phyloP scores from a whole-genome alignment of 768 basidiomycete species.

The Cystofilobasidium bisporidii region DNA sequence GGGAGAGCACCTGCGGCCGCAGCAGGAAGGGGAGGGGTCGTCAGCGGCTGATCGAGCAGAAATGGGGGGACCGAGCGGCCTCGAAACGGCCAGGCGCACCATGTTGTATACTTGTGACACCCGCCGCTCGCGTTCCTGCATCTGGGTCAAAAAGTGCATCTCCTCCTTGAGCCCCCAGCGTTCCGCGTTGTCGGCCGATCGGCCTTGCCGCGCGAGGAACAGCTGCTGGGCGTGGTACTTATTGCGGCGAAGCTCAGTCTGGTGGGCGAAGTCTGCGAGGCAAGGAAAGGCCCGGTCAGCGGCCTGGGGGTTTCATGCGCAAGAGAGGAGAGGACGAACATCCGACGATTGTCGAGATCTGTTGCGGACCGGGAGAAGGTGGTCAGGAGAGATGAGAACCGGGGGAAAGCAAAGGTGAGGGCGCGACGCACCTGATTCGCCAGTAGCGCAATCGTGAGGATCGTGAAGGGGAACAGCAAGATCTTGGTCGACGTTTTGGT shows the following conservation, averaged over 20 bases:
- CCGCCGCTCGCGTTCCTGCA: conserved; percentile 3
- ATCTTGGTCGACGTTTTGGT: conserved; percentile 20
- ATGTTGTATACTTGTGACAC: conserved; percentile 14
- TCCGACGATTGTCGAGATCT: conserved; percentile 10
- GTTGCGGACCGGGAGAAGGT: no score
- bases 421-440: conserved; percentile 17
- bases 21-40: no score
- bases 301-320: no score
- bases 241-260: not conserved
- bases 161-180: conserved; percentile 17
- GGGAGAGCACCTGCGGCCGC: conserved; percentile 9
- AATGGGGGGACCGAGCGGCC: not conserved
- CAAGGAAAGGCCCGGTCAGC: no score
- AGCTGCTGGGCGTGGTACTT: conserved; percentile 5
- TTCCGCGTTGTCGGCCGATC: not conserved
- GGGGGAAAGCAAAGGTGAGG: no score
- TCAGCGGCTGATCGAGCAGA: no score
- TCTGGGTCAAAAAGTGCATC: not conserved
- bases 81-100: not conserved
- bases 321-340: not conserved
- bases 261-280: conserved; percentile 5
- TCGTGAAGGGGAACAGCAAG: conserved; percentile 19
- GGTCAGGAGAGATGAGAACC: no score
- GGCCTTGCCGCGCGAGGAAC: conserved; percentile 4
- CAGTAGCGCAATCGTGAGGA: conserved; percentile 19